Conservation (phyloP, 2,329 filamentous ascomycete species). For the Fusarium napiforme region DNA sequence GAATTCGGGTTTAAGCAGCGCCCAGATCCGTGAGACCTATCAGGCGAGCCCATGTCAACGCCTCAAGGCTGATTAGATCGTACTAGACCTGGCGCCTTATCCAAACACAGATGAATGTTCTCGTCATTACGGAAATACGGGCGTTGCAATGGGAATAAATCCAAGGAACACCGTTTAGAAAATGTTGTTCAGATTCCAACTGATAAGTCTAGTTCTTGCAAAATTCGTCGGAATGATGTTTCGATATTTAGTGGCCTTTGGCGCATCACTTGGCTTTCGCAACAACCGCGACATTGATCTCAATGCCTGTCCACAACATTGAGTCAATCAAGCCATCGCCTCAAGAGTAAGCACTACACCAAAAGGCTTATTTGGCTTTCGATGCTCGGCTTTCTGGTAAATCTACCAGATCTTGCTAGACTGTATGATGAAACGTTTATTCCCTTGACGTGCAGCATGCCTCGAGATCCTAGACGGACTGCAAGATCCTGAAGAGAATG, state of each 20-base stretch:
- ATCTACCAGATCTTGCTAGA: neutral
- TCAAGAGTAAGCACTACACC: neutral
- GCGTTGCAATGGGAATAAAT: neutral
- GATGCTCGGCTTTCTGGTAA: accelerated
- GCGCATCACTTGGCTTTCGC: neutral
- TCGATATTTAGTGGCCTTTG: accelerated
- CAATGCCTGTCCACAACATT: neutral
- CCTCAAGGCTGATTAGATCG: neutral
- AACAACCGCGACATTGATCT: neutral
- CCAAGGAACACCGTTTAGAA: neutral
- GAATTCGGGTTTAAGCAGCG: neutral
- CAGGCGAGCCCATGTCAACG: accelerated
- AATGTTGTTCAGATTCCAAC: neutral
- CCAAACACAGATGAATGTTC: neutral
- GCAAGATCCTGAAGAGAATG: neutral
- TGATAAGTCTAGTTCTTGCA: accelerated
- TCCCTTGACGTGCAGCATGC: accelerated
- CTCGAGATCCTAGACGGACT: neutral
- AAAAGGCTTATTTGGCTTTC: too few relatives aligned
- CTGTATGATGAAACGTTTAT: accelerated
- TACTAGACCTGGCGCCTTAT: neutral
- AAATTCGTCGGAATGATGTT: neutral
- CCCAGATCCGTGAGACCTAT: neutral
- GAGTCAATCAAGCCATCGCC: neutral
- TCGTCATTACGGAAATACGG: neutral